phyloP scores from a whole-genome alignment of 768 basidiomycete genomes.

The Amanita phalloides region DNA sequence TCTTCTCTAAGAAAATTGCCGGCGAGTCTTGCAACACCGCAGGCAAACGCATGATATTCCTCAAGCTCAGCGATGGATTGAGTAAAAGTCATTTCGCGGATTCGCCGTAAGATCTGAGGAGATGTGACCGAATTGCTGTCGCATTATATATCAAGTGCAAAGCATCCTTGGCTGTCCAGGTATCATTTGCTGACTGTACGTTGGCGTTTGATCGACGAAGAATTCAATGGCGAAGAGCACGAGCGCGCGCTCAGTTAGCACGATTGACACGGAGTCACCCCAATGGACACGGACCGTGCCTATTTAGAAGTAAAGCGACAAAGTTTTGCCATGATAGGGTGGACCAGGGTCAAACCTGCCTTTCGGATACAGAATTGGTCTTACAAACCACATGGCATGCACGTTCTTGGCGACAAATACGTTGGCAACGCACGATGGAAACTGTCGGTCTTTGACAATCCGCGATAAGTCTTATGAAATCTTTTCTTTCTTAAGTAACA shows the following conservation, averaged over 20 bases:
- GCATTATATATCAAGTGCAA: neutral
- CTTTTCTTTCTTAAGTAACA: neutral
- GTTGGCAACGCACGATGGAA: too few relatives aligned
- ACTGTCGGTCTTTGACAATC: too few relatives aligned
- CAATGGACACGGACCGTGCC: neutral
- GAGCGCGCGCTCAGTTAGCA: neutral
- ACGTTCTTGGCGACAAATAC: too few relatives aligned
- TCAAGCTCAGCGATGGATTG: slow-evolving; percentile 9
- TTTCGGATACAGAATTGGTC: neutral
- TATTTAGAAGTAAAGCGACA: neutral
- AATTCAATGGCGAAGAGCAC: neutral
- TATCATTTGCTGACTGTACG: neutral
- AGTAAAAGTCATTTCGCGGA: slow-evolving; percentile 6
- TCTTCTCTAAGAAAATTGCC: slow-evolving; percentile 12
- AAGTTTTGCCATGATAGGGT: neutral
- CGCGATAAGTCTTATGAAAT: neutral
- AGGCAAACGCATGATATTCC: slow-evolving; percentile 11
- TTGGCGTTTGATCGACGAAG: neutral
- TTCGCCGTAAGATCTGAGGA: neutral
- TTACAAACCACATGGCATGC: neutral
- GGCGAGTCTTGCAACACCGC: slow-evolving; percentile 11
- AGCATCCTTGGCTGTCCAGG: neutral
- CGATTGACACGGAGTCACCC: neutral
- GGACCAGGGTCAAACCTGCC: neutral
- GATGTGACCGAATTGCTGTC: neutral